These are phyloP conservation scores for Amanita pseudoporphyria DNA, from an alignment of 768 basidiomycete species.

Conservation along the genomic window DNA sequence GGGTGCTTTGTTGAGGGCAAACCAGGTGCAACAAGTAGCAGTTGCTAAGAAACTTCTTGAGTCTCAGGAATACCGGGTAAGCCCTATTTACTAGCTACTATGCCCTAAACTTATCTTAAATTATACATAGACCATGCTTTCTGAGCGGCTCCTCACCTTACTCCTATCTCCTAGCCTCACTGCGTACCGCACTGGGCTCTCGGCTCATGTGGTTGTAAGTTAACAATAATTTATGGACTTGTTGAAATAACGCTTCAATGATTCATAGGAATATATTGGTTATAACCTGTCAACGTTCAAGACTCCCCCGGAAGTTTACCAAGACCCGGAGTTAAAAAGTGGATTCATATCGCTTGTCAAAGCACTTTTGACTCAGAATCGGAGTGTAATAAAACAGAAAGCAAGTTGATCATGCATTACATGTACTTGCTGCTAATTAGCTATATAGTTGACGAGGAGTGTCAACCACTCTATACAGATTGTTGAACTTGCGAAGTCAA, in stretches of 20 bases:
- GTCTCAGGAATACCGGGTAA: slow-evolving; percentile 1
- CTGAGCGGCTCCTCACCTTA: neutral
- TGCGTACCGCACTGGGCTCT: neutral
- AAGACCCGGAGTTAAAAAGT: neutral
- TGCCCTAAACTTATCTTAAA: neutral
- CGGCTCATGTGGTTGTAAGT: neutral
- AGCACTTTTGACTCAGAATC: neutral
- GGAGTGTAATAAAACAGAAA: too few relatives aligned
- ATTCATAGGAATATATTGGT: neutral
- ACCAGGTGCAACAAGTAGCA: neutral
- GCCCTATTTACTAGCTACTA: neutral
- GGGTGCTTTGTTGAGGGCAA: neutral
- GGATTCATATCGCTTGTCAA: neutral
- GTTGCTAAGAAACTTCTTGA: neutral
- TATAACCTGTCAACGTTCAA: neutral
- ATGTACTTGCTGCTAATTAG: too few relatives aligned
- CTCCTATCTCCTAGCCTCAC: neutral
- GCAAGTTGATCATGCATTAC: too few relatives aligned
- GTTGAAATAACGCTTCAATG: neutral
- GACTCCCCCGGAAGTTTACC: neutral
- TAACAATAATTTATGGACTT: neutral
- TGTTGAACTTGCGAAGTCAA: neutral
- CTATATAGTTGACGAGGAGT: too few relatives aligned
- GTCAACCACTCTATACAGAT: too few relatives aligned
- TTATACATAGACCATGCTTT: neutral